Conservation (phyloP, 371 early-diverging fungal species). For the Entomophthora muscae region DNA sequence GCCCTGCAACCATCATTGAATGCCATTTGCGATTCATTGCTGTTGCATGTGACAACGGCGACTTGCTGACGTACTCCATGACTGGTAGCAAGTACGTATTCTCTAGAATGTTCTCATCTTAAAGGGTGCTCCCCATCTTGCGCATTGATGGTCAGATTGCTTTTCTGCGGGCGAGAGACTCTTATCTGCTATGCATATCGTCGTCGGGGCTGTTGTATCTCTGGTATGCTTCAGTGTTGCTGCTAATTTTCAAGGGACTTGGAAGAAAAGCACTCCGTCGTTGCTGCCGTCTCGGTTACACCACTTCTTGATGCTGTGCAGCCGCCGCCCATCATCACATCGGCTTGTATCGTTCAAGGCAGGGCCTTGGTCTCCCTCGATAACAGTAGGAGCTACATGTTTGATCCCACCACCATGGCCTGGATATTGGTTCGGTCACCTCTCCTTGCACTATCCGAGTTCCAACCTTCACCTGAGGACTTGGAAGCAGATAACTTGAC, state of each 20-base stretch:
- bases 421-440: neutral
- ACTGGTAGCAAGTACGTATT: neutral
- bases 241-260: neutral
- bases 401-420: neutral
- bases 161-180: neutral
- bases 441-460: neutral
- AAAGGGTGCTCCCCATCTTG: neutral
- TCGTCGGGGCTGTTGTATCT: neutral
- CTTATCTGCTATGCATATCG: neutral
- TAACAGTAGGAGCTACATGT: neutral
- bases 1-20: neutral
- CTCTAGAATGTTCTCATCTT: neutral
- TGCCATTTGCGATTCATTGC: neutral
- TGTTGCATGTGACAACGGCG: neutral
- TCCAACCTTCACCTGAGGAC: neutral
- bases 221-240: neutral
- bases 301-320: neutral
- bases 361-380: neutral
- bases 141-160: neutral
- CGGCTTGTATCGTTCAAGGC: neutral
- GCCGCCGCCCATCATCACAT: neutral
- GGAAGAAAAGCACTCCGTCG: neutral
- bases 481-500: neutral
- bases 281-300: neutral
- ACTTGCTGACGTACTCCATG: neutral